A percentile compares a stretch with the other conserved stretches of the same genome.
Evolutionary conservation across 352 stramenopile genomes (phyloP).

Genomic region (Globisporangium uncinulatum): DNA sequence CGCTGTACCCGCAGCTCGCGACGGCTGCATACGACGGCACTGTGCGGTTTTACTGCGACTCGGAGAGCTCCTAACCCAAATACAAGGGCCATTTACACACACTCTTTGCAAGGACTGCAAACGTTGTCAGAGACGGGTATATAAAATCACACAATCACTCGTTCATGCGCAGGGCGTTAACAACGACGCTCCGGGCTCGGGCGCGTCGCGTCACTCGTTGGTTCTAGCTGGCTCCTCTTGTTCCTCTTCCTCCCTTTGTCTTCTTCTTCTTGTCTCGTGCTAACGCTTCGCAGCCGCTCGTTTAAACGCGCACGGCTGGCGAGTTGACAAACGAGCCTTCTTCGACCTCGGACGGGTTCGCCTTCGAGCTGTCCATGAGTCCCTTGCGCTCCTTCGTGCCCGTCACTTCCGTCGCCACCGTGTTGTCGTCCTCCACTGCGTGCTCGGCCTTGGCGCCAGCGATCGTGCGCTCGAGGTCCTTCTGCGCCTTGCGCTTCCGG

Average conservation of each 20-base stretch:
- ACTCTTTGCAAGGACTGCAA: background rate
- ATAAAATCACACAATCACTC: constrained; percentile 28
- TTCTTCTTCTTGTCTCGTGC: background rate
- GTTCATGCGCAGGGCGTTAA: constrained; percentile 15
- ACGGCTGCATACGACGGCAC: constrained; percentile 77
- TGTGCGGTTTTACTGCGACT: constrained; percentile 48
- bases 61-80: background rate
- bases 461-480: constrained; percentile 75
- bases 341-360: constrained; percentile 52
- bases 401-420: constrained; percentile 40
- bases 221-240: background rate
- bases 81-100: too few relatives aligned
- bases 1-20: constrained; percentile 70
- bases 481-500: constrained; percentile 77
- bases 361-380: constrained; percentile 65
- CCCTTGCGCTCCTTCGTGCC: constrained; percentile 63
- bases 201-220: background rate
- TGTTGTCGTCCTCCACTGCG: constrained; percentile 62
- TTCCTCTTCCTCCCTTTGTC: too few relatives aligned
- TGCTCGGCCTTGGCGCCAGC: constrained; percentile 77
- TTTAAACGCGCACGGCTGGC: constrained; percentile 67
- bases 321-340: constrained; percentile 85
- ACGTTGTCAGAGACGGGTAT: constrained; percentile 17
- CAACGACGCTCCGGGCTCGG: too few relatives aligned
- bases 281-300: background rate